These are phyloP conservation scores for Geotrichum restrictum DNA, from an alignment of 1,139 yeast genomes.

Conservation along the genomic window DNA sequence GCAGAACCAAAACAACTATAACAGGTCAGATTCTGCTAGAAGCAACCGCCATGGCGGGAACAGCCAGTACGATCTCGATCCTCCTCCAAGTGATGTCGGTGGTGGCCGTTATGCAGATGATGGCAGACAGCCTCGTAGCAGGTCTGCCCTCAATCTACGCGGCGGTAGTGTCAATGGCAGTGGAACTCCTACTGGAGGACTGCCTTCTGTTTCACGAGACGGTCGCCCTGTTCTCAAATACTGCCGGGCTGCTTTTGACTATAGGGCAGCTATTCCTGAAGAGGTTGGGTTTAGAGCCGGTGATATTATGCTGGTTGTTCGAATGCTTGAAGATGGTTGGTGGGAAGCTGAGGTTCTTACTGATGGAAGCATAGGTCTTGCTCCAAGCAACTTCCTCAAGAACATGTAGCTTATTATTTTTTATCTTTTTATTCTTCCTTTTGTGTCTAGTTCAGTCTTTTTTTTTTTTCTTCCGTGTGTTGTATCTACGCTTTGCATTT, in stretches of 20 bases:
- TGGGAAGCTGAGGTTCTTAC: conserved; percentile 74
- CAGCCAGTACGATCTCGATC: not conserved
- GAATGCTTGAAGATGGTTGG: conserved; percentile 87
- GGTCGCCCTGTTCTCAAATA: conserved; percentile 55
- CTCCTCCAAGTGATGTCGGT: not conserved
- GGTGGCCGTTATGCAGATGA: not conserved
- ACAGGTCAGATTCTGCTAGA: conserved; percentile 6
- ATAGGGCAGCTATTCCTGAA: conserved; percentile 73
- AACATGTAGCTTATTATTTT: conserved; percentile 6
- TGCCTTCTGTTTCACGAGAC: conserved; percentile 43
- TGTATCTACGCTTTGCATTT: not conserved
- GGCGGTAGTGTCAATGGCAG: conserved; percentile 1
- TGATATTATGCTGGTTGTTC: conserved; percentile 65
- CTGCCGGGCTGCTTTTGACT: conserved; percentile 66
- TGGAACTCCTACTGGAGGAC: not conserved
- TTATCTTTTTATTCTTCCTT: not conserved
- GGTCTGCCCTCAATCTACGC: conserved; percentile 4
- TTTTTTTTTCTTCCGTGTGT: not conserved
- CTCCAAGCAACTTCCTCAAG: conserved; percentile 66
- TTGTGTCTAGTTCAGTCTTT: not conserved
- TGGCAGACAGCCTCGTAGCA: not conserved
- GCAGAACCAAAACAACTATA: not conserved
- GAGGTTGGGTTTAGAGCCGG: conserved; percentile 72
- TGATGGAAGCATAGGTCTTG: conserved; percentile 58
- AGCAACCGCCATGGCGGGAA: not conserved